Percentiles rank a stretch among this genome's conserved stretches.
These are phyloP conservation scores for Dothideomycetes sp. DNA, from an alignment of 2,329 filamentous ascomycete species.

Conservation along the genomic window DNA sequence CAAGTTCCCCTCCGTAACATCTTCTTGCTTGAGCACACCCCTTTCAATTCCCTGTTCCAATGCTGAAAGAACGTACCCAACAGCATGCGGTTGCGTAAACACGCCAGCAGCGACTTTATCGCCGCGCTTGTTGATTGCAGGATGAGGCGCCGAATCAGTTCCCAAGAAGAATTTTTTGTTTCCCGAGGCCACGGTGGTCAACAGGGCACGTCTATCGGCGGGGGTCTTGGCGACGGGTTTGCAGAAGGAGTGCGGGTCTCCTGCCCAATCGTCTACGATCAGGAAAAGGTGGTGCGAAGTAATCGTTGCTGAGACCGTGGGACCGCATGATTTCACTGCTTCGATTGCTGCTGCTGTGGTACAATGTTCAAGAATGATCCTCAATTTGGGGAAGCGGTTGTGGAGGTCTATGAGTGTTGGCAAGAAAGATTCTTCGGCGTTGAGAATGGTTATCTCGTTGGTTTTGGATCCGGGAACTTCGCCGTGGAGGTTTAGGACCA, in stretches of 20 bases:
- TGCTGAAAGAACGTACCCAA: constrained; percentile 56
- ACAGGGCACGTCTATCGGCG: constrained; percentile 60
- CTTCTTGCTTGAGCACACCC: constrained; percentile 44
- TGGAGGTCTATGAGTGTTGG: constrained; percentile 70
- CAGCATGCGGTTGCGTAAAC: constrained; percentile 66
- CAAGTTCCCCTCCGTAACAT: constrained; percentile 46
- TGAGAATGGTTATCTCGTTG: constrained; percentile 41
- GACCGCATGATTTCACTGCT: constrained; percentile 66
- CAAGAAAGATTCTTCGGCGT: constrained; percentile 68
- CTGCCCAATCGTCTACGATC: constrained; percentile 63
- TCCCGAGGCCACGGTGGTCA: constrained; percentile 53
- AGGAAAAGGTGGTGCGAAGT: constrained; percentile 81
- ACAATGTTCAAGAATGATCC: constrained; percentile 69
- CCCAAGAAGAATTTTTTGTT: constrained; percentile 64
- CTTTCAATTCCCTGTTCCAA: constrained; percentile 53
- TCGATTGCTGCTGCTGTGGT: constrained; percentile 73
- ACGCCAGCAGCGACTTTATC: constrained; percentile 59
- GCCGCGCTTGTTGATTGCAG: constrained; percentile 50
- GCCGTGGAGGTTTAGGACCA: constrained; percentile 90
- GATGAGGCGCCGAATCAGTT: constrained; percentile 65
- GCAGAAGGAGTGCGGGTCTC: constrained; percentile 69
- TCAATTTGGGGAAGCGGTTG: constrained; percentile 61
- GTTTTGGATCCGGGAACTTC: constrained; percentile 56
- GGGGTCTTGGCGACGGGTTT: constrained; percentile 59
- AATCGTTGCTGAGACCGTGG: constrained; percentile 69